Conservation (phyloP, 352 stramenopile species). For the Peronospora belbahrii region DNA sequence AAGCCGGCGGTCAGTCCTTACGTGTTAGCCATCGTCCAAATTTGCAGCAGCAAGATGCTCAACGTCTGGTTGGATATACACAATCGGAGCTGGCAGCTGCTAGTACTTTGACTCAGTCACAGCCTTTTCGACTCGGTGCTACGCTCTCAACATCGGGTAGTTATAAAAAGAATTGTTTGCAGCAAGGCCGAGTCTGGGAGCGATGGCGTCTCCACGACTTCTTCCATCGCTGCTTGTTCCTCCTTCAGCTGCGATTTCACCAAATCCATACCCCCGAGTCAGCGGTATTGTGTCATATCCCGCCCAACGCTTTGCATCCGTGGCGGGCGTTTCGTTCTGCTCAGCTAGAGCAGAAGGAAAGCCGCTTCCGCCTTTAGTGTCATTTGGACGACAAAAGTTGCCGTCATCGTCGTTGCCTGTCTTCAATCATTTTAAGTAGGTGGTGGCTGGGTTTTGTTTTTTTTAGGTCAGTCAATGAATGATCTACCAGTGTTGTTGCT, state of each 20-base stretch:
- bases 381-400: conserved; percentile 5
- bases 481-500: conserved; percentile 3
- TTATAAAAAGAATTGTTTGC: conserved; percentile 4
- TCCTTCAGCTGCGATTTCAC: conserved; percentile 3
- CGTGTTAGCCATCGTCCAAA: conserved; percentile 2
- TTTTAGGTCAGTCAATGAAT: conserved; percentile 1
- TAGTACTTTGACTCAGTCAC: conserved; percentile 19
- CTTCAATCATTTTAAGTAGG: conserved; percentile 9
- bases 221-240: conserved; percentile 18
- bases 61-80: conserved; percentile 16
- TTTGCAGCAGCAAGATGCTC: conserved; percentile 10
- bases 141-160: conserved; percentile 1
- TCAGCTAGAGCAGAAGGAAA: conserved; percentile 3
- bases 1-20: background rate
- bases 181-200: background rate
- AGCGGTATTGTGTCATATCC: conserved; percentile 5
- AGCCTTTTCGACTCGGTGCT: background rate
- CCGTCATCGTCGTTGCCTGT: conserved; percentile 2
- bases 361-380: conserved; percentile 14
- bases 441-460: conserved; percentile 7
- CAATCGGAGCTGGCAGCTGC: conserved; percentile 29
- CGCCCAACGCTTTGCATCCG: conserved; percentile 1
- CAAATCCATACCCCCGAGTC: conserved; percentile 2
- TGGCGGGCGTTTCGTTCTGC: background rate
- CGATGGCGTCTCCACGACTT: conserved; percentile 4